Conservation (phyloP, 2,329 filamentous ascomycete species). For the Xylariaceae sp. region DNA sequence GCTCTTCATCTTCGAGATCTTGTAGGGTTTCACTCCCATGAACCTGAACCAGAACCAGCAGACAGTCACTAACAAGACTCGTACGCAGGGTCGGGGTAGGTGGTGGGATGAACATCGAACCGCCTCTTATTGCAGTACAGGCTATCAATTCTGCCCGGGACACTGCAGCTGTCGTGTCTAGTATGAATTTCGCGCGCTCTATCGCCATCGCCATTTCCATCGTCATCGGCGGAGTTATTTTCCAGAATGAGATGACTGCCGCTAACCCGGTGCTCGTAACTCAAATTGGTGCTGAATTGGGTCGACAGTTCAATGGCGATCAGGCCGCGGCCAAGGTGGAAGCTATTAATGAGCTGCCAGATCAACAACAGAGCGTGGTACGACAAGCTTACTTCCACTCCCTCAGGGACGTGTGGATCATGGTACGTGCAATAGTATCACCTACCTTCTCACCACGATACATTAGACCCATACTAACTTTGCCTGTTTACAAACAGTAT, state of each 20-base stretch:
- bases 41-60: background rate
- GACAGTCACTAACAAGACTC: constrained; percentile 3
- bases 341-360: constrained; percentile 20
- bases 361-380: constrained; percentile 25
- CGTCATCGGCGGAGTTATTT: constrained; percentile 62
- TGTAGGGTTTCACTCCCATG: constrained; percentile 39
- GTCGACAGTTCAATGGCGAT: constrained; percentile 26
- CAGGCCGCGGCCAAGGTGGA: constrained; percentile 30
- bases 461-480: constrained; percentile 1
- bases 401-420: constrained; percentile 32
- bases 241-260: constrained; percentile 43
- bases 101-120: constrained; percentile 68
- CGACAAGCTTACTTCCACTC: constrained; percentile 28
- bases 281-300: constrained; percentile 25
- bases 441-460: constrained; percentile 6
- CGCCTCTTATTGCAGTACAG: constrained; percentile 69
- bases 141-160: constrained; percentile 64
- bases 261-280: constrained; percentile 18
- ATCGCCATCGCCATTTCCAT: constrained; percentile 63
- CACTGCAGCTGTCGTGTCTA: constrained; percentile 68
- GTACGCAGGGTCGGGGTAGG: constrained; percentile 56
- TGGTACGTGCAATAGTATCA: constrained; percentile 21
- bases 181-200: constrained; percentile 66
- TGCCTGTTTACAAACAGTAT: constrained; percentile 18
- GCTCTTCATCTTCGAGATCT: constrained; percentile 62